Evolutionary conservation across 192 early-diverging fungal species (phyloP).

Genomic region (Umbelopsis isabellina): DNA sequence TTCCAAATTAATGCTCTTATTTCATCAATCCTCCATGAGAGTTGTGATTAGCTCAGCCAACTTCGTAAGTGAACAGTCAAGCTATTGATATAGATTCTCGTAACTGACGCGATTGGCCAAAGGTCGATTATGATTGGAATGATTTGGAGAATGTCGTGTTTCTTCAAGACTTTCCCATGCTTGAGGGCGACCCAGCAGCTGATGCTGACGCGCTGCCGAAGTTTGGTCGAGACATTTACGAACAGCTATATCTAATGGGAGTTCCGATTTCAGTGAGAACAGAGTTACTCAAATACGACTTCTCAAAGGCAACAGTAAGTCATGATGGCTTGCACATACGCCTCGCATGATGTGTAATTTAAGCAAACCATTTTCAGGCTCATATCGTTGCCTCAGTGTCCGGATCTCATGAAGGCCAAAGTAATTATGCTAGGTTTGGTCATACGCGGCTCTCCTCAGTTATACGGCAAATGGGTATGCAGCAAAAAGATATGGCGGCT

Average conservation of each 20-base stretch:
- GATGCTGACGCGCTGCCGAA: slow-evolving; percentile 24
- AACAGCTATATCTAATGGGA: slow-evolving; percentile 51
- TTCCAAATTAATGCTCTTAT: slow-evolving; percentile 68
- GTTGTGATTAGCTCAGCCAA: slow-evolving; percentile 67
- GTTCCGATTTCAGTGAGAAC: slow-evolving; percentile 51
- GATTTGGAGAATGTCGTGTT: slow-evolving; percentile 64
- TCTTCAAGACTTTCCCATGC: slow-evolving; percentile 64
- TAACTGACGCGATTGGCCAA: background rate
- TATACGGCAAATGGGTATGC: slow-evolving; percentile 25
- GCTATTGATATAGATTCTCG: background rate
- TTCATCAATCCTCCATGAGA: slow-evolving; percentile 54
- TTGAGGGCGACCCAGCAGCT: background rate
- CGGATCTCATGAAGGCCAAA: slow-evolving; percentile 36
- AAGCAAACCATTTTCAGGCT: slow-evolving; percentile 24
- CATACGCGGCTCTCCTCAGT: slow-evolving; percentile 48
- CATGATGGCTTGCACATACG: background rate
- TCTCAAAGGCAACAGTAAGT: slow-evolving; percentile 50
- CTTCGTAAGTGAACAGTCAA: slow-evolving; percentile 38
- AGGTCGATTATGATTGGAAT: slow-evolving; percentile 58
- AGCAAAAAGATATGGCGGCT: background rate
- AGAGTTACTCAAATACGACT: slow-evolving; percentile 48
- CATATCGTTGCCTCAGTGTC: slow-evolving; percentile 61
- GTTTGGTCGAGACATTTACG: slow-evolving; percentile 51
- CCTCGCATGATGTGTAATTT: background rate
- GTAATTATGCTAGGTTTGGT: slow-evolving; percentile 50